These are phyloP conservation scores for Stachybotrys elegans DNA, from an alignment of 2,329 filamentous ascomycete species.

Conservation along the genomic window DNA sequence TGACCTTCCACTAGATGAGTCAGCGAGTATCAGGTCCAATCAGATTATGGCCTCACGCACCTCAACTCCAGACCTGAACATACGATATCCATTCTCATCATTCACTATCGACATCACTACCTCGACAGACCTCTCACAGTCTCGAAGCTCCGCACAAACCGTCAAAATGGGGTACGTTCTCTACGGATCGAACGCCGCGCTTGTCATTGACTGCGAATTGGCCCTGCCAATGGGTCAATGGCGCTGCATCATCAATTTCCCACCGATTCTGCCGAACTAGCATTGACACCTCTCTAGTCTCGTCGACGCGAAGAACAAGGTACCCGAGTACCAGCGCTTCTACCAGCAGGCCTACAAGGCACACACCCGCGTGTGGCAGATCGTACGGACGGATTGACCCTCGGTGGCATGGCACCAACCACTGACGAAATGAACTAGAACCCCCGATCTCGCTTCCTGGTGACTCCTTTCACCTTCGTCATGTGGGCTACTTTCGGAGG, in stretches of 20 bases:
- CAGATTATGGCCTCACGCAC: constrained; percentile 35
- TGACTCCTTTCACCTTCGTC: constrained; percentile 64
- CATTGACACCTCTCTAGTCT: constrained; percentile 36
- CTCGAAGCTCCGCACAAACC: constrained; percentile 12
- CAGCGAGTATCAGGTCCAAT: constrained; percentile 24
- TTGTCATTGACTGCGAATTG: no score
- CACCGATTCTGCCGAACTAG: no score
- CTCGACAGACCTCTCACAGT: no score
- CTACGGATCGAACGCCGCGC: no score
- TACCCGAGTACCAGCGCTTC: constrained; percentile 67
- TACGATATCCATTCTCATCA: constrained; percentile 23
- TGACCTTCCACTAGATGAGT: constrained; percentile 22
- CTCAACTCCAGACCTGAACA: constrained; percentile 21
- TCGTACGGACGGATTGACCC: constrained; percentile 49
- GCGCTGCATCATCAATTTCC: no score
- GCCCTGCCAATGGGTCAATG: no score
- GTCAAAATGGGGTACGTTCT: constrained; percentile 38
- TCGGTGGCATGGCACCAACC: constrained; percentile 2
- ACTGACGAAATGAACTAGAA: no score
- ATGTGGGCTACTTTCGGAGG: constrained; percentile 59
- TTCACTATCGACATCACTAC: constrained; percentile 18
- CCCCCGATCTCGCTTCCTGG: constrained; percentile 58
- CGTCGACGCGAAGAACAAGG: constrained; percentile 70
- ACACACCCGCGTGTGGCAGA: constrained; percentile 69
- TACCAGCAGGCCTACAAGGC: constrained; percentile 70